Base-by-base conservation (phyloP, 2,329 filamentous ascomycete genomes). In the Aspergillus clavatus region DNA sequence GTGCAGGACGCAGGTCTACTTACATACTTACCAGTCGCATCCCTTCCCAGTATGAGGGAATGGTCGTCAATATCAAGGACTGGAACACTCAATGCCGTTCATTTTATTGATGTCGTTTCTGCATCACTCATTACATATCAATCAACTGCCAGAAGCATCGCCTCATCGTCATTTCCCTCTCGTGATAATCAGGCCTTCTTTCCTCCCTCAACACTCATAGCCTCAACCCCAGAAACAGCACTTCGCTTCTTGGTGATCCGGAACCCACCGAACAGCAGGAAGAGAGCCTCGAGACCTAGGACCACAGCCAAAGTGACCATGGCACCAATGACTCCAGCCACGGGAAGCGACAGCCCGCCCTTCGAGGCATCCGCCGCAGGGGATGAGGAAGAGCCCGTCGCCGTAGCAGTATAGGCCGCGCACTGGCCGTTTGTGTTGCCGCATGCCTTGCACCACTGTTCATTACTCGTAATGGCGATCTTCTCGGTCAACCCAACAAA, bases 321-420 rank as follows among this genome's bases (percentile, higher is more conserved):
- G 0, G 83, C 83, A 27, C 83, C 83, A 59, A 94, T 89, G 4
- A 91, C 87, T 41, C 89, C 88, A 0, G 87, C 88, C n/a, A 90
- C 81, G 5, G 80, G 76, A 28, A 75, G 80, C 40, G 83, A 85
- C 22, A 94, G 73, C 7, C 78, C 76, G 41, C 68, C 63, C 14
- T 53, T 57, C 31, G 42, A 40, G 6, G 48, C 40, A 19, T 47
- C 47, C 21, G 57, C 40, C 7, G 48, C 42, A 4, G 67, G 56
- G 6, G 55, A 51, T 1, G 60, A 59, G 10, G 54, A 50, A 14
- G 62, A 60, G 29, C 55, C 59, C 18, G 56, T 45, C 16, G 53
- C 51, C 1, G 65, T 54, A 10, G 63, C 53, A 7, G 65, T 62
- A 42, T 68, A 72, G 14, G 68, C 66, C 5, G 81, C 81, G 61